Percentiles rank a stretch among this genome's conserved stretches.
These are phyloP conservation scores for Alternaria postmessia DNA, from an alignment of 2,329 filamentous ascomycete species.

Conservation along the genomic window DNA sequence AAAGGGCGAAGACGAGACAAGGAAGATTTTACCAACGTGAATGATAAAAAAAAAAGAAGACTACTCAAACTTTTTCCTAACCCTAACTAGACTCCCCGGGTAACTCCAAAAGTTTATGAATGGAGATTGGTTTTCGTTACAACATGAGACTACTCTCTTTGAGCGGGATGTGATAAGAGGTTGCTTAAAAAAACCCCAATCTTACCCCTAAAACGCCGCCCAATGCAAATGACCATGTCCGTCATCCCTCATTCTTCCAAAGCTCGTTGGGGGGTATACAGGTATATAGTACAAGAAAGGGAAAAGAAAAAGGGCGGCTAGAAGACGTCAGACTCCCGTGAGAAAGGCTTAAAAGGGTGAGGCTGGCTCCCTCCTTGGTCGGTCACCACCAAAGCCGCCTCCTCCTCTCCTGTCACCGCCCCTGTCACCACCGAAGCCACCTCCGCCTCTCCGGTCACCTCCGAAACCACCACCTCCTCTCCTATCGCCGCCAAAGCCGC, in stretches of 20 bases:
- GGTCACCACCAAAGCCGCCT: slow-evolving; percentile 11
- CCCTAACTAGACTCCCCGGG: fast-evolving
- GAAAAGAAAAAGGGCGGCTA: slow-evolving; percentile 5
- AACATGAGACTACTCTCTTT: not conserved
- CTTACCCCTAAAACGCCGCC: slow-evolving; percentile 12
- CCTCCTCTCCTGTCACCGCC: slow-evolving; percentile 19
- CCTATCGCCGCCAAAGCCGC: slow-evolving; percentile 23
- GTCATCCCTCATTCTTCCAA: not conserved
- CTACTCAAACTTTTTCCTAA: no score
- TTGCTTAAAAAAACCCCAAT: not conserved
- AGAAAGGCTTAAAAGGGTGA: slow-evolving; percentile 10
- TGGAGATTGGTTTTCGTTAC: not conserved
- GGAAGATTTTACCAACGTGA: no score
- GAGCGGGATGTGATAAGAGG: not conserved
- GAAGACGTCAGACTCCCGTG: not conserved
- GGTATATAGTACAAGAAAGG: slow-evolving; percentile 25
- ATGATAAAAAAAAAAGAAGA: no score
- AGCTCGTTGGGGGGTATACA: slow-evolving; percentile 23
- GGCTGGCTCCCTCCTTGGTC: slow-evolving; percentile 23
- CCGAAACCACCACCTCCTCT: slow-evolving; percentile 21
- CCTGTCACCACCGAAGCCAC: slow-evolving; percentile 27
- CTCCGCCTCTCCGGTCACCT: slow-evolving; percentile 18
- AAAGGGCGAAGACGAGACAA: no score
- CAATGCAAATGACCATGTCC: slow-evolving; percentile 13
- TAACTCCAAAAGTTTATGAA: not conserved